Conservation (phyloP, 2,329 filamentous ascomycete genomes). For the Hypoxylon sp. region DNA sequence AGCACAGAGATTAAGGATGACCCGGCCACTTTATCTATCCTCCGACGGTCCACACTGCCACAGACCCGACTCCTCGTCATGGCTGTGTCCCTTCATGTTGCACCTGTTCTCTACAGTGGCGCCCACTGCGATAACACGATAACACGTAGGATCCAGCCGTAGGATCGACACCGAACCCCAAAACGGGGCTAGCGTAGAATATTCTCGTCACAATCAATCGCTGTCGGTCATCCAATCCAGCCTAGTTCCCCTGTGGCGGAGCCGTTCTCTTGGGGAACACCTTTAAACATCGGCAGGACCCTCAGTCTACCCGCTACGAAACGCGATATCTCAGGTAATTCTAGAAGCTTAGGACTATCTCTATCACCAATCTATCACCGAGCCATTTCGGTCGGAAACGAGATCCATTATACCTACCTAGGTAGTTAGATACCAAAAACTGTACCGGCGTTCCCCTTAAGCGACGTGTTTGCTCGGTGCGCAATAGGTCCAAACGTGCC, state of each 20-base stretch:
- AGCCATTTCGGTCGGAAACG: slow-evolving; percentile 20
- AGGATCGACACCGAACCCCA: slow-evolving; percentile 44
- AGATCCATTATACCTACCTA: slow-evolving; percentile 6
- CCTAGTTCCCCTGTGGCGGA: slow-evolving; percentile 45
- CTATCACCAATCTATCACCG: slow-evolving; percentile 30
- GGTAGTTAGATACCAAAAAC: slow-evolving; percentile 13
- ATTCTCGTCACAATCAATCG: slow-evolving; percentile 24
- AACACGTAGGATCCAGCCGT: slow-evolving; percentile 27
- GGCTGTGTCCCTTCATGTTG: slow-evolving; percentile 12
- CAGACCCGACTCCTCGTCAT: neutral
- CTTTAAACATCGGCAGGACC: slow-evolving; percentile 38
- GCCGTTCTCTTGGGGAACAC: slow-evolving; percentile 26
- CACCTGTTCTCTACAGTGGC: slow-evolving; percentile 18
- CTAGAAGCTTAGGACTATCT: slow-evolving; percentile 16
- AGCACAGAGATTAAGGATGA: slow-evolving; percentile 9
- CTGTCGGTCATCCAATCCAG: slow-evolving; percentile 49
- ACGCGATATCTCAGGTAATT: slow-evolving; percentile 27
- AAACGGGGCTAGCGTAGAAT: slow-evolving; percentile 40
- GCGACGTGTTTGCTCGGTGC: slow-evolving; percentile 35
- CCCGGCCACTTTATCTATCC: slow-evolving; percentile 20
- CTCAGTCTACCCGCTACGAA: slow-evolving; percentile 24
- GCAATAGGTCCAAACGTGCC: slow-evolving; percentile 25
- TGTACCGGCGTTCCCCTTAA: slow-evolving; percentile 21
- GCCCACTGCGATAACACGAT: slow-evolving; percentile 13
- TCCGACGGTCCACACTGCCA: neutral